phyloP scores from a whole-genome alignment of 2,329 filamentous ascomycete genomes.

The Colletotrichum tofieldiae region DNA sequence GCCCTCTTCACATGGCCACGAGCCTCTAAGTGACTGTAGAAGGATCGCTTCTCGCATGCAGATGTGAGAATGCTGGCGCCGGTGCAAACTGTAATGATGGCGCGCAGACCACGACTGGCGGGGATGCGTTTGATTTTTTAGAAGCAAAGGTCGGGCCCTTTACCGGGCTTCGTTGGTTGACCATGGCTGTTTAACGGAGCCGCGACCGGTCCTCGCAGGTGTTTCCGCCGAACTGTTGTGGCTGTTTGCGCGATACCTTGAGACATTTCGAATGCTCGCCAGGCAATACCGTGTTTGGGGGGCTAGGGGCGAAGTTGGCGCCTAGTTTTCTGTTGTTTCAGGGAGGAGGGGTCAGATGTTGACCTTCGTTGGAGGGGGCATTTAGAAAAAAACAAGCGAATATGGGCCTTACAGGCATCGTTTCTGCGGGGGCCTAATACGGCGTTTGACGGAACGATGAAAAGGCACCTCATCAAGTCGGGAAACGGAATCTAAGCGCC shows the following conservation, averaged over 20 bases:
- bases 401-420: slow-evolving; percentile 19
- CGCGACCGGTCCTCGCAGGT: neutral
- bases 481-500: no score
- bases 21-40: no score
- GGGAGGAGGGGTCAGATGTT: slow-evolving; percentile 30
- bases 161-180: slow-evolving; percentile 63
- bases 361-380: neutral
- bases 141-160: slow-evolving; percentile 53
- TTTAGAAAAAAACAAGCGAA: neutral
- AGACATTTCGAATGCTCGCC: slow-evolving; percentile 45
- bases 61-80: no score
- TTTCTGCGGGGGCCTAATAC: no score
- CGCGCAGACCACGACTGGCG: no score
- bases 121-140: no score
- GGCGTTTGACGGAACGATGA: no score
- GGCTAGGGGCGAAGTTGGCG: slow-evolving; percentile 52
- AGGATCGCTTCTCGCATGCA: no score
- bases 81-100: no score
- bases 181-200: slow-evolving; percentile 56
- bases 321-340: slow-evolving; percentile 49
- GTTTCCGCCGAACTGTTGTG: slow-evolving; percentile 15
- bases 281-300: slow-evolving; percentile 49
- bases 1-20: no score
- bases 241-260: slow-evolving; percentile 22
- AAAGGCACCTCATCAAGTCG: no score